phyloP scores from a whole-genome alignment of 2,329 filamentous ascomycete genomes.

The Bipolaris gigantea region DNA sequence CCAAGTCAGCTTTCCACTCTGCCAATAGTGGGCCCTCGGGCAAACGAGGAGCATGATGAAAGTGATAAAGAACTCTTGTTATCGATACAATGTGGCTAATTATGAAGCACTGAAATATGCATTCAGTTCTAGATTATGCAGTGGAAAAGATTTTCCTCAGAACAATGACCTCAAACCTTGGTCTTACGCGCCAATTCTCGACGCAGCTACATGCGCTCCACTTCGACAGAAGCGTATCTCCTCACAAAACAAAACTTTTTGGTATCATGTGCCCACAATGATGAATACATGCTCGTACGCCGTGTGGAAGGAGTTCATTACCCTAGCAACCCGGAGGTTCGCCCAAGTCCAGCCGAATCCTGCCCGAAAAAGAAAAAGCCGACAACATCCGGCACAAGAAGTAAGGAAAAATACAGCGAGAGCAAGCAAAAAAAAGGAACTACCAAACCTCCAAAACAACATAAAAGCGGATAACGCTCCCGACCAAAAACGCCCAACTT shows the following conservation, averaged over 20 bases:
- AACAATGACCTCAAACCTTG: too few relatives aligned
- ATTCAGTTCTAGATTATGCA: too few relatives aligned
- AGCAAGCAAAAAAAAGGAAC: not conserved
- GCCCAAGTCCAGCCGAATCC: not conserved
- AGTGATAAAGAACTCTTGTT: too few relatives aligned
- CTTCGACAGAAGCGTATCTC: not conserved
- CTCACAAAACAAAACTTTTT: not conserved
- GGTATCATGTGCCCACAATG: not conserved
- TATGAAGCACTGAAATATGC: too few relatives aligned
- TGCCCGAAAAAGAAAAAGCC: not conserved
- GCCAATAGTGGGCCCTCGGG: too few relatives aligned
- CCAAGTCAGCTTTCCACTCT: too few relatives aligned
- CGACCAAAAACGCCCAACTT: constrained; percentile 32
- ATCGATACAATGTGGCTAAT: too few relatives aligned
- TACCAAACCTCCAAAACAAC: constrained; percentile 21
- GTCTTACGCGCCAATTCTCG: too few relatives aligned
- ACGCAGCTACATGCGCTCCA: too few relatives aligned
- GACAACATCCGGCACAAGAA: not conserved
- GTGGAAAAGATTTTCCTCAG: too few relatives aligned
- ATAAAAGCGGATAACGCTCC: constrained; percentile 31
- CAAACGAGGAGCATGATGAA: too few relatives aligned
- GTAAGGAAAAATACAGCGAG: not conserved
- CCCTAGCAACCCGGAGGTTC: not conserved
- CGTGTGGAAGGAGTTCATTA: not conserved
- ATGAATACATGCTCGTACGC: not conserved